phyloP scores from a whole-genome alignment of 768 basidiomycete genomes.

The Leccinum uliginosum region DNA sequence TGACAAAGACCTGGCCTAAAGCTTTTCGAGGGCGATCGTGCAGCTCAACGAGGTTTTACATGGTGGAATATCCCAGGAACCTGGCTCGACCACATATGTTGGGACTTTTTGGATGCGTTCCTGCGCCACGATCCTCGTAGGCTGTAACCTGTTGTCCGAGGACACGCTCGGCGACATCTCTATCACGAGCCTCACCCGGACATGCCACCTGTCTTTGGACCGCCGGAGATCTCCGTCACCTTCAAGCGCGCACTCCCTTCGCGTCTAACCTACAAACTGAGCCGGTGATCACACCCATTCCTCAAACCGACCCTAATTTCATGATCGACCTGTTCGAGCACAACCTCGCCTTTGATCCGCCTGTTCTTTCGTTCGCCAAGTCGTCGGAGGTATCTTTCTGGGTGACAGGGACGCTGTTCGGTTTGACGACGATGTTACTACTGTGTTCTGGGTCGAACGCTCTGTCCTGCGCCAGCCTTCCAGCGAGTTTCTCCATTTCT shows the following conservation, averaged over 20 bases:
- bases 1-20: conserved; percentile 74
- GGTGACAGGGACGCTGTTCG: conserved; percentile 86
- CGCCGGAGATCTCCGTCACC: conserved; percentile 53
- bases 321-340: conserved; percentile 82
- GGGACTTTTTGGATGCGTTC: conserved; percentile 82
- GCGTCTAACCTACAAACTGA: conserved; percentile 85
- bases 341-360: conserved; percentile 85
- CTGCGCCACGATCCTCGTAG: conserved; percentile 67
- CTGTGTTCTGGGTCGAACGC: conserved; percentile 82
- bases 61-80: conserved; percentile 59
- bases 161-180: conserved; percentile 72
- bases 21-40: conserved; percentile 74
- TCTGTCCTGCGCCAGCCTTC: conserved; percentile 73
- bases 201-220: conserved; percentile 43
- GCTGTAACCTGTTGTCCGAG: conserved; percentile 68
- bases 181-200: conserved; percentile 69
- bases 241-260: conserved; percentile 73
- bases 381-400: conserved; percentile 85
- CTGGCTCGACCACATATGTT: conserved; percentile 50
- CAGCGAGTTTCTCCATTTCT: conserved; percentile 68
- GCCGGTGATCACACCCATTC: conserved; percentile 79
- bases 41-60: conserved; percentile 89
- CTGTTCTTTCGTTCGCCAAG: conserved; percentile 72
- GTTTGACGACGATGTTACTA: conserved; percentile 79
- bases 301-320: conserved; percentile 78